phyloP scores from a whole-genome alignment of 2,329 filamentous ascomycete genomes.

The Mycosphaerella sp. region DNA sequence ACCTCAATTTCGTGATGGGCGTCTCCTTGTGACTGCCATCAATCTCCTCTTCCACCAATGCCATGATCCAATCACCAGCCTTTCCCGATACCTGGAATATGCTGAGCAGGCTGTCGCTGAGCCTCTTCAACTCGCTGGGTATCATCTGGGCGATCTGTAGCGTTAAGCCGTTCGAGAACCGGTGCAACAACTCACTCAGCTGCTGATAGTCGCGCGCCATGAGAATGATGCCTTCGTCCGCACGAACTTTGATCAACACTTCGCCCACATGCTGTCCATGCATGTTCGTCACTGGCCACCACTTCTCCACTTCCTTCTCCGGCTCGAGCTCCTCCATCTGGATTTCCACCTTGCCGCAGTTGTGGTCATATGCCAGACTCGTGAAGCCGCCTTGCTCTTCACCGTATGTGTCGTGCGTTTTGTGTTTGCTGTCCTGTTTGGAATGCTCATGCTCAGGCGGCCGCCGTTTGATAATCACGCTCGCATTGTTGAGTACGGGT shows the following conservation, averaged over 20 bases:
- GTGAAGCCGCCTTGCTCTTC: conserved; percentile 38
- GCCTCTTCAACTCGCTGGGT: conserved; percentile 66
- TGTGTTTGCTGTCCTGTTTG: conserved; percentile 34
- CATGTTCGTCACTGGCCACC: conserved; percentile 73
- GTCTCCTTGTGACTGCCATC: conserved; percentile 83
- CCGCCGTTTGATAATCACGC: conserved; percentile 62
- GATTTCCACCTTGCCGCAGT: conserved; percentile 71
- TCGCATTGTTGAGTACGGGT: conserved; percentile 60
- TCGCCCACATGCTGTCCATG: conserved; percentile 71
- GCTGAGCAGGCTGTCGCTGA: conserved; percentile 82
- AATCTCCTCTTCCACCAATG: conserved; percentile 92
- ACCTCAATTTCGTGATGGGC: conserved; percentile 59
- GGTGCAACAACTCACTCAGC: conserved; percentile 75
- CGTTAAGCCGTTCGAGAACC: conserved; percentile 76
- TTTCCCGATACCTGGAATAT: conserved; percentile 90
- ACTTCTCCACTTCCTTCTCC: conserved; percentile 74
- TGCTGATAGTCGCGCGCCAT: conserved; percentile 78
- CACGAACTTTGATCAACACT: conserved; percentile 72
- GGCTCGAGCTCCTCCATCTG: conserved; percentile 70
- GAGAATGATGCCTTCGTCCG: conserved; percentile 85
- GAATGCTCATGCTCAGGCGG: conserved; percentile 32
- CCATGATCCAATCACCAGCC: conserved; percentile 83
- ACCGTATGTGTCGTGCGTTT: conserved; percentile 36
- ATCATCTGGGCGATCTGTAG: conserved; percentile 75
- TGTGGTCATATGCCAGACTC: conserved; percentile 44